These are phyloP conservation scores for Pachysandra terminalis DNA, from an alignment of 164 flowering plant species.

Conservation along the genomic window DNA sequence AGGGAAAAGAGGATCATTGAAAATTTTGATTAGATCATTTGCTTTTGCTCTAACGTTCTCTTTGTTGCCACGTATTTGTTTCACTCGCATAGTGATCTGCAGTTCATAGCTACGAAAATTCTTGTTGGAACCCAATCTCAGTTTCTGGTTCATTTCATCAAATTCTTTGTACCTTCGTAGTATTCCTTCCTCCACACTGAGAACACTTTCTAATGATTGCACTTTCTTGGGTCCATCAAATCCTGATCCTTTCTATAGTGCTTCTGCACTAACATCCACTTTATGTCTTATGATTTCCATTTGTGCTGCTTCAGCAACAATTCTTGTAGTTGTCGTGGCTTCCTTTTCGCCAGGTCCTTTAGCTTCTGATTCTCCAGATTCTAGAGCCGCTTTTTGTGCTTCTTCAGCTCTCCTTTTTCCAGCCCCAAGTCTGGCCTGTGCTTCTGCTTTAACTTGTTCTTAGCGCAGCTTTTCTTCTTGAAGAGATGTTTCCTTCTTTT, in stretches of 20 bases:
- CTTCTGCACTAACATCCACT: slow-evolving; percentile 18
- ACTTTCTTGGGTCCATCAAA: slow-evolving; percentile 1
- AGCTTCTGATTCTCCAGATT: slow-evolving; percentile 60
- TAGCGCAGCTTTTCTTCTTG: slow-evolving; percentile 70
- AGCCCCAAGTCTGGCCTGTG: slow-evolving; percentile 51
- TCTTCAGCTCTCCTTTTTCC: slow-evolving; percentile 53
- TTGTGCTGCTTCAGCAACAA: slow-evolving; percentile 16
- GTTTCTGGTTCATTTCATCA: slow-evolving; percentile 33
- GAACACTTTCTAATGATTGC: slow-evolving; percentile 43
- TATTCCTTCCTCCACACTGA: slow-evolving; percentile 54
- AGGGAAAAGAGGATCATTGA: slow-evolving; percentile 56
- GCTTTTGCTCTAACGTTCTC: slow-evolving; percentile 66
- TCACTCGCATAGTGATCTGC: slow-evolving; percentile 48
- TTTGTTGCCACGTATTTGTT: slow-evolving; percentile 49
- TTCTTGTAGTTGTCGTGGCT: slow-evolving; percentile 31
- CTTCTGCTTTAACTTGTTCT: slow-evolving; percentile 71
- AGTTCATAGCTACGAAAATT: slow-evolving; percentile 46
- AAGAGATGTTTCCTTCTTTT: slow-evolving; percentile 70
- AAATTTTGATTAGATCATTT: slow-evolving; percentile 49
- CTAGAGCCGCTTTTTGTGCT: slow-evolving; percentile 54
- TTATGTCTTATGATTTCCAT: slow-evolving; percentile 13
- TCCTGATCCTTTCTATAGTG: slow-evolving; percentile 3
- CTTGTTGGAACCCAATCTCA: slow-evolving; percentile 40
- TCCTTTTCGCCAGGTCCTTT: slow-evolving; percentile 63
- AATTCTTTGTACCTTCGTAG: slow-evolving; percentile 42